Conservation (phyloP, 768 basidiomycete genomes). For the Boletus sp. region DNA sequence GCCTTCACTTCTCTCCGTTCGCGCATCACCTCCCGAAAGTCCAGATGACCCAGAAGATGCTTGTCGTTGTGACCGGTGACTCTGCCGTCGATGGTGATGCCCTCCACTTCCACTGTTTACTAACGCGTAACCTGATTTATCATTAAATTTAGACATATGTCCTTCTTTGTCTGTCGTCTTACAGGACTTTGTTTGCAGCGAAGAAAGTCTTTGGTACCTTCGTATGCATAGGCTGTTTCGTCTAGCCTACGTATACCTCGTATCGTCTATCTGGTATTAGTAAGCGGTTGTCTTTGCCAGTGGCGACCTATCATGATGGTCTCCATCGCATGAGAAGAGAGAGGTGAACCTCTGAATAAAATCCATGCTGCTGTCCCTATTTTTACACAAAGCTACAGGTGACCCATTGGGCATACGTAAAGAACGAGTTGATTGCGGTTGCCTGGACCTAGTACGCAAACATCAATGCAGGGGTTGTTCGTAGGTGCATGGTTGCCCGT, state of each 20-base stretch:
- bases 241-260: background rate
- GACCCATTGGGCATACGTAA: too few species aligned
- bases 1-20: background rate
- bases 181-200: background rate
- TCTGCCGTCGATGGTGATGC: background rate
- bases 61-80: background rate
- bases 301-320: too few species aligned
- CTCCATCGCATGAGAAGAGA: too few species aligned
- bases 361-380: too few species aligned
- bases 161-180: background rate
- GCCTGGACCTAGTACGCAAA: too few species aligned
- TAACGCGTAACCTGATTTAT: background rate
- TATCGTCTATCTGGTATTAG: background rate
- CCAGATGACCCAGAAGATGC: background rate
- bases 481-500: background rate
- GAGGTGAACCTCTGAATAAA: too few species aligned
- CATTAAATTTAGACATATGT: background rate
- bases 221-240: background rate
- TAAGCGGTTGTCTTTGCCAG: background rate
- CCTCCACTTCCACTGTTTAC: background rate
- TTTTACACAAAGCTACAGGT: too few species aligned
- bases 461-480: background rate
- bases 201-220: background rate
- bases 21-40: background rate
- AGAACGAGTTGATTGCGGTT: too few species aligned